Percentiles rank a stretch among this genome's conserved stretches.
Conservation (phyloP, 352 stramenopile genomes). For the Elongisporangium anandrum region DNA sequence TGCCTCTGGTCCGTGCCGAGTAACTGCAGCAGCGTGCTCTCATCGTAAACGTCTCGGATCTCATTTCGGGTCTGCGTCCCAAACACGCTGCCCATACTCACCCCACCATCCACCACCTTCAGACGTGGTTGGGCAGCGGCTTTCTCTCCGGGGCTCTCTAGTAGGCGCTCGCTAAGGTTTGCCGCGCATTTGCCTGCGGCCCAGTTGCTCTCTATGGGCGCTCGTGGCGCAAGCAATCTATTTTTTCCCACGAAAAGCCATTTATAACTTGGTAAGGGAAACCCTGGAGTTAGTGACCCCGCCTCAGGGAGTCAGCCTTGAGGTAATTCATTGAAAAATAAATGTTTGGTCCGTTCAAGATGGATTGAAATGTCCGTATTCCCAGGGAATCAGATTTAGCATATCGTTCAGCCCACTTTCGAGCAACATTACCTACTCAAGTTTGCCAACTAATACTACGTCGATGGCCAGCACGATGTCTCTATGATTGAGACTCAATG, state of each 20-base stretch:
- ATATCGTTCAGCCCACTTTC: not conserved
- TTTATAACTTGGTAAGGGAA: not conserved
- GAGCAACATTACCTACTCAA: too few relatives aligned
- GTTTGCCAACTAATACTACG: too few relatives aligned
- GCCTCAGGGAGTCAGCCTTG: not conserved
- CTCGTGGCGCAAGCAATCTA: not conserved
- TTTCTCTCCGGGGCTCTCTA: not conserved
- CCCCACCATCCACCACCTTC: constrained; percentile 6
- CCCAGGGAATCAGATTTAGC: too few relatives aligned
- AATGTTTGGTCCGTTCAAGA: not conserved
- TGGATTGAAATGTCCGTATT: not conserved
- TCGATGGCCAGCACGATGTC: too few relatives aligned
- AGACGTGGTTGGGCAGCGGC: constrained; percentile 1
- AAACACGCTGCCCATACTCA: constrained; percentile 50
- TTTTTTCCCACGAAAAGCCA: not conserved
- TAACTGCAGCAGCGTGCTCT: constrained; percentile 56
- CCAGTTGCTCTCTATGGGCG: not conserved
- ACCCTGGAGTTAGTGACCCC: not conserved
- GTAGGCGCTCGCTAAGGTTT: not conserved
- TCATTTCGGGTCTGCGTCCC: constrained; percentile 33
- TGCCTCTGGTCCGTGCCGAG: constrained; percentile 48
- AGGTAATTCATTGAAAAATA: not conserved
- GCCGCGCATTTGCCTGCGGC: not conserved
- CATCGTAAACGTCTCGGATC: constrained; percentile 45
- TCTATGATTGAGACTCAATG: not conserved